Evolutionary conservation across 208 protist genomes (phyloP).

Genomic region (Plasmodiophora brassicae): DNA sequence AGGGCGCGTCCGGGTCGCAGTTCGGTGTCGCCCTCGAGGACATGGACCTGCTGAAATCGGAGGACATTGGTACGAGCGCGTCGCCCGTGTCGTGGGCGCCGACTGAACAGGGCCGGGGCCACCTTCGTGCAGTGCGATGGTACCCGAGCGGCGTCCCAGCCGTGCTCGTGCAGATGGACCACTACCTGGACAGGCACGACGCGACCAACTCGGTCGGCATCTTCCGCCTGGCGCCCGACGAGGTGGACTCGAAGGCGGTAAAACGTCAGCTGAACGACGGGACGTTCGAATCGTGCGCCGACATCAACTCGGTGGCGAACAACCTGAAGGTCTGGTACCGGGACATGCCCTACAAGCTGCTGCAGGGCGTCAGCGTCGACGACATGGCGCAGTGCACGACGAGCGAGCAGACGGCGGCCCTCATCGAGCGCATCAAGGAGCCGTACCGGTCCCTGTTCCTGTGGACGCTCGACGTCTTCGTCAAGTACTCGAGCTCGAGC

Average conservation of each 20-base stretch:
- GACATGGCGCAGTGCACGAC: neutral
- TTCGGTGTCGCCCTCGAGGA: neutral
- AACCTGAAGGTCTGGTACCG: constrained; percentile 4
- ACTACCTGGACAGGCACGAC: neutral
- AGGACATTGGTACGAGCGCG: neutral
- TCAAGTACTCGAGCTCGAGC: neutral
- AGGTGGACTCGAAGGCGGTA: neutral
- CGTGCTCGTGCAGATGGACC: neutral
- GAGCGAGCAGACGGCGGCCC: neutral
- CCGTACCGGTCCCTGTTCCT: neutral
- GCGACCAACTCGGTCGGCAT: neutral
- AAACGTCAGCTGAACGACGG: constrained; percentile 10
- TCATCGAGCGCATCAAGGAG: neutral
- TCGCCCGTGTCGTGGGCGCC: too few relatives aligned
- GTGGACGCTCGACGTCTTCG: constrained; percentile 11
- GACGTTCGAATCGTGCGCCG: neutral
- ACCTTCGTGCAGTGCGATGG: neutral
- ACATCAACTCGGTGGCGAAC: constrained; percentile 24
- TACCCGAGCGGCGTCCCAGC: neutral
- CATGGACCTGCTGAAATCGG: neutral
- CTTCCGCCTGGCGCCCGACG: constrained; percentile 23
- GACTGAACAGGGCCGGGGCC: neutral
- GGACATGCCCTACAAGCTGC: constrained; percentile 15
- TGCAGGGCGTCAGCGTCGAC: neutral
- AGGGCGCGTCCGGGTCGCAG: too few relatives aligned